Evolutionary conservation across 768 basidiomycete genomes (phyloP).

Genomic region (Tylopilus balloui): DNA sequence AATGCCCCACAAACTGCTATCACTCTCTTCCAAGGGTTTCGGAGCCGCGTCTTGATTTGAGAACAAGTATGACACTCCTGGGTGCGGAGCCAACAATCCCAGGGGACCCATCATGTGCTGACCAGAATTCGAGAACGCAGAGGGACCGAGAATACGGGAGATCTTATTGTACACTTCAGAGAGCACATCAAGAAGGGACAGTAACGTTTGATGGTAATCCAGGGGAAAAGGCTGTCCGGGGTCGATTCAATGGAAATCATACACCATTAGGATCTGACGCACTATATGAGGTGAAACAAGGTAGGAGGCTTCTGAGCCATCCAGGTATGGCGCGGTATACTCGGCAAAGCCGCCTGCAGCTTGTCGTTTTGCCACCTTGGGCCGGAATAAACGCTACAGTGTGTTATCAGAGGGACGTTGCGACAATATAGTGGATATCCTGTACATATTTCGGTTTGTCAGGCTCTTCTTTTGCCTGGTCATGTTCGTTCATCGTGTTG

Average conservation of each 20-base stretch:
- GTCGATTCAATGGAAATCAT: conserved; percentile 3
- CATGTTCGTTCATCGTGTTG: conserved; percentile 71
- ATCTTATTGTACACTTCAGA: conserved; percentile 90
- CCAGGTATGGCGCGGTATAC: conserved; percentile 56
- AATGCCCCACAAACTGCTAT: conserved; percentile 68
- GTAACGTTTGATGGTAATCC: conserved; percentile 85
- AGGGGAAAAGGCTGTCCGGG: conserved; percentile 70
- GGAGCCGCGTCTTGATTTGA: conserved; percentile 34
- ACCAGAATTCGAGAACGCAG: conserved; percentile 64
- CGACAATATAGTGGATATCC: background rate
- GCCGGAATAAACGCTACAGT: conserved; percentile 53
- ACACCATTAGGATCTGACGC: conserved; percentile 25
- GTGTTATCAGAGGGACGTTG: conserved; percentile 8
- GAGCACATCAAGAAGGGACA: conserved; percentile 84
- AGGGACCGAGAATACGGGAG: conserved; percentile 75
- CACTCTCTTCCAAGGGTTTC: conserved; percentile 38
- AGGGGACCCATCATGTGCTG: conserved; percentile 75
- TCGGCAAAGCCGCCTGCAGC: conserved; percentile 50
- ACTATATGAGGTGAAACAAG: conserved; percentile 74
- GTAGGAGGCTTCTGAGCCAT: conserved; percentile 61
- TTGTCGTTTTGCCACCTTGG: conserved; percentile 53
- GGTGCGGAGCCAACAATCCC: conserved; percentile 70
- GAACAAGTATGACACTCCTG: conserved; percentile 80
- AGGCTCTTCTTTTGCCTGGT: conserved; percentile 54
- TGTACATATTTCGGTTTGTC: conserved; percentile 67